phyloP scores from a whole-genome alignment of 306 rosid genomes.

The Hippophae tibetana region DNA sequence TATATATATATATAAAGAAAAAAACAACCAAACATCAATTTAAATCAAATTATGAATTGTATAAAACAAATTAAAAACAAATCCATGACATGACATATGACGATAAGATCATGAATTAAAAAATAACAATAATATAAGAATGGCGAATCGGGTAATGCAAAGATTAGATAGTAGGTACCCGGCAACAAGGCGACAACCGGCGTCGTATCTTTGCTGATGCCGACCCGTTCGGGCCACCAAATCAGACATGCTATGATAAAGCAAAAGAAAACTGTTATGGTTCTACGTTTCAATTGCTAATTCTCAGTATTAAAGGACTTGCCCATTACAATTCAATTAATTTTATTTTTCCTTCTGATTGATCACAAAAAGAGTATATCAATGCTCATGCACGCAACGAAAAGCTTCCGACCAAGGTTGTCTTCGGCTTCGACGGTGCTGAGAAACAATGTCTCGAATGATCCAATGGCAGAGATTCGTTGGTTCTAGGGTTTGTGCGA shows the following conservation, averaged over 20 bases:
- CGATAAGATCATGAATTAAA: no score
- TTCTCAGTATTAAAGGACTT: no score
- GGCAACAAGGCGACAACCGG: slow-evolving; percentile 76
- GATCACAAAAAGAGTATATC: slow-evolving; percentile 4
- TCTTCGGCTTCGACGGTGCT: slow-evolving; percentile 7
- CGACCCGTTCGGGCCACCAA: slow-evolving; percentile 93
- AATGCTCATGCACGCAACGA: slow-evolving; percentile 26
- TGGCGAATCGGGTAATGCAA: background rate
- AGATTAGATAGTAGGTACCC: slow-evolving; percentile 32
- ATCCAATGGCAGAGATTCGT: slow-evolving; percentile 9
- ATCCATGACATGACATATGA: no score
- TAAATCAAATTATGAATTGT: no score
- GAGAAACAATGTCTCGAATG: slow-evolving; percentile 10
- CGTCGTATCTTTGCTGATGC: slow-evolving; percentile 70
- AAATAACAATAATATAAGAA: background rate
- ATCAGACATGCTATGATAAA: slow-evolving; percentile 43
- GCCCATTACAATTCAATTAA: no score
- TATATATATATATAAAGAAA: no score
- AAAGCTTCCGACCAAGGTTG: slow-evolving; percentile 19
- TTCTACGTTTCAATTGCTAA: background rate
- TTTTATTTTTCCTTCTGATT: background rate
- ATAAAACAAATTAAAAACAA: no score
- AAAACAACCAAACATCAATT: no score
- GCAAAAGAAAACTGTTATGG: slow-evolving; percentile 3
- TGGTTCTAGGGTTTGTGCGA: slow-evolving; percentile 14